Evolutionary conservation across 345 rosid species (phyloP).

Genomic region (Brassica incana): DNA sequence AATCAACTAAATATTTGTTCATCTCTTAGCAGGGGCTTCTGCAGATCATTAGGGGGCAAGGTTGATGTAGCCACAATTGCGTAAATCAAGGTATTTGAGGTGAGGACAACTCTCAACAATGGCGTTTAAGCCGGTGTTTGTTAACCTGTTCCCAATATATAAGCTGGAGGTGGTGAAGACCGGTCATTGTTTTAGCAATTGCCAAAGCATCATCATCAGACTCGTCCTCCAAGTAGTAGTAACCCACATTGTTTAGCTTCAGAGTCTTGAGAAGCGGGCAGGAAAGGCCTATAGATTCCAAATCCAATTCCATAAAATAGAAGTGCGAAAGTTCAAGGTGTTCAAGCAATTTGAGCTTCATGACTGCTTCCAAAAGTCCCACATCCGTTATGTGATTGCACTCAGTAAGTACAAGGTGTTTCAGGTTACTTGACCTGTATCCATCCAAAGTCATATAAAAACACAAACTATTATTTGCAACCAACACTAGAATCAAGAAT

Average conservation of each 20-base stretch:
- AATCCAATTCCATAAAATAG: not conserved
- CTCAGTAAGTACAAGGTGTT: conserved; percentile 42
- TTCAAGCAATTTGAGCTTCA: conserved; percentile 5
- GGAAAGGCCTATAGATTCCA: not conserved
- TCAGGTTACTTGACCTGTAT: conserved; percentile 40
- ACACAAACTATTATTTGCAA: not conserved
- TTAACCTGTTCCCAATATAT: not conserved
- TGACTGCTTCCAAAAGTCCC: conserved; percentile 23
- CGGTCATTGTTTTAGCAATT: conserved; percentile 6
- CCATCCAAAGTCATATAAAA: conserved; percentile 4
- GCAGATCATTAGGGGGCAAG: not conserved
- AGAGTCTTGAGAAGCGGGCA: conserved; percentile 18
- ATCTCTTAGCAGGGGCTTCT: too few species aligned
- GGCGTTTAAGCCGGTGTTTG: not conserved
- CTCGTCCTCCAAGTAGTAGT: not conserved
- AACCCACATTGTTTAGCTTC: not conserved
- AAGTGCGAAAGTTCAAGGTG: not conserved
- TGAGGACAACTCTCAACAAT: conserved; percentile 5
- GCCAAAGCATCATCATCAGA: conserved; percentile 1
- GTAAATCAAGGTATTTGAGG: not conserved
- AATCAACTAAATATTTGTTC: too few species aligned
- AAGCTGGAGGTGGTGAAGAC: conserved; percentile 3
- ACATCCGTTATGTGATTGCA: not conserved
- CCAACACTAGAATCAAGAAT: not conserved
- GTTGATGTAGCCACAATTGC: not conserved